These are phyloP conservation scores for Priceomyces medius DNA, from an alignment of 805 yeast genomes.

Conservation along the genomic window DNA sequence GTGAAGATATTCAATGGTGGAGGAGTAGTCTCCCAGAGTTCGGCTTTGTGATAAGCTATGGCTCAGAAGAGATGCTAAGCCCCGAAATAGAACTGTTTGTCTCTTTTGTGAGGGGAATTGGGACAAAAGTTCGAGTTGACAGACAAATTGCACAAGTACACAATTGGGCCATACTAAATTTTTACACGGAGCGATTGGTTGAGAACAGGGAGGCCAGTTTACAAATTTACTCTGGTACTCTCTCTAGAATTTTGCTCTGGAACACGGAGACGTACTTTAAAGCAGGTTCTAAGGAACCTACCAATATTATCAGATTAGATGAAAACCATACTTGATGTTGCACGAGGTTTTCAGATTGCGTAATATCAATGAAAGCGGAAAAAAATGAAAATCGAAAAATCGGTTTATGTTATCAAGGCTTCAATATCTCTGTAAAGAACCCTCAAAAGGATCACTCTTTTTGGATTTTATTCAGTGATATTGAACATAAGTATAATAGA, in stretches of 20 bases:
- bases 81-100: constrained; percentile 34
- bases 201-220: constrained; percentile 46
- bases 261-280: constrained; percentile 22
- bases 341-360: background rate
- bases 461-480: background rate
- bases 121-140: constrained; percentile 32
- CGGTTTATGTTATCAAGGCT: background rate
- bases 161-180: constrained; percentile 48
- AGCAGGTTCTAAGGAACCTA: constrained; percentile 11
- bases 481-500: background rate
- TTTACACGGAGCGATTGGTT: constrained; percentile 40
- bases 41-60: constrained; percentile 45
- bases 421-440: background rate
- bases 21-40: constrained; percentile 35
- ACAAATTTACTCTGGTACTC: constrained; percentile 34
- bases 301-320: constrained; percentile 12
- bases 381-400: constrained; percentile 1
- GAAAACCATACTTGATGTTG: constrained; percentile 10
- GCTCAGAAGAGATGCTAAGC: constrained; percentile 41
- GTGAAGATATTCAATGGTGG: constrained; percentile 37
- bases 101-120: constrained; percentile 15
- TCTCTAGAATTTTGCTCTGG: constrained; percentile 48
- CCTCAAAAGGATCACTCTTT: background rate
- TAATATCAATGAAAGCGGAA: too few relatives aligned
- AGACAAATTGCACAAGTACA: constrained; percentile 37